These are phyloP conservation scores for Exophiala aquamarina DNA, from an alignment of 2,329 filamentous ascomycete genomes.

Conservation along the genomic window DNA sequence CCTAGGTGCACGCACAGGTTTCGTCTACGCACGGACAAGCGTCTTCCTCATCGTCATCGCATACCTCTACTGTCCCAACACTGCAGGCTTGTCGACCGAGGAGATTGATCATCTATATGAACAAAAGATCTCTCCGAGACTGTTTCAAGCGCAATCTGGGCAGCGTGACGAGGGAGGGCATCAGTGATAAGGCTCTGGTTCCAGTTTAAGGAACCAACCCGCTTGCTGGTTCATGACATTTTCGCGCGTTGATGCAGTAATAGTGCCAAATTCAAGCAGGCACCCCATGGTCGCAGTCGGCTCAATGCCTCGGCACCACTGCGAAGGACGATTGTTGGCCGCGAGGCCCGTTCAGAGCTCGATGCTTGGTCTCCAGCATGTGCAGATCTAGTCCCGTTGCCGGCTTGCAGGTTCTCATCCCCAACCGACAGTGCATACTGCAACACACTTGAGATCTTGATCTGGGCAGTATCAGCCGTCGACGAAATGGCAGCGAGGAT, in stretches of 20 bases:
- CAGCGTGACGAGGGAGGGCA: too few species aligned
- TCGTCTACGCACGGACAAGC: background rate
- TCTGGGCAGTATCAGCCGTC: background rate
- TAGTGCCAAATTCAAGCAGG: conserved; percentile 1
- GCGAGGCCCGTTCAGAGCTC: background rate
- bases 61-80: background rate
- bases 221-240: background rate
- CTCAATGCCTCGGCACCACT: background rate
- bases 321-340: background rate
- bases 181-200: too few species aligned
- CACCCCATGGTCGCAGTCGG: background rate
- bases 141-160: too few species aligned
- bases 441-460: background rate
- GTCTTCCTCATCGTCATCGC: background rate
- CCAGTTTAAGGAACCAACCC: too few species aligned
- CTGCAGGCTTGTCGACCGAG: background rate
- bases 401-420: background rate
- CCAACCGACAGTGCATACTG: background rate
- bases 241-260: background rate
- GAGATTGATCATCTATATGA: background rate
- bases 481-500: background rate
- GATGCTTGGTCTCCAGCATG: background rate
- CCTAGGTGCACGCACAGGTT: background rate
- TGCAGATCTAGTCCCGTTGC: background rate
- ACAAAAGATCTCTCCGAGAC: background rate